Base-by-base conservation (phyloP, 2,329 filamentous ascomycete genomes). In the Nemania serpens region DNA sequence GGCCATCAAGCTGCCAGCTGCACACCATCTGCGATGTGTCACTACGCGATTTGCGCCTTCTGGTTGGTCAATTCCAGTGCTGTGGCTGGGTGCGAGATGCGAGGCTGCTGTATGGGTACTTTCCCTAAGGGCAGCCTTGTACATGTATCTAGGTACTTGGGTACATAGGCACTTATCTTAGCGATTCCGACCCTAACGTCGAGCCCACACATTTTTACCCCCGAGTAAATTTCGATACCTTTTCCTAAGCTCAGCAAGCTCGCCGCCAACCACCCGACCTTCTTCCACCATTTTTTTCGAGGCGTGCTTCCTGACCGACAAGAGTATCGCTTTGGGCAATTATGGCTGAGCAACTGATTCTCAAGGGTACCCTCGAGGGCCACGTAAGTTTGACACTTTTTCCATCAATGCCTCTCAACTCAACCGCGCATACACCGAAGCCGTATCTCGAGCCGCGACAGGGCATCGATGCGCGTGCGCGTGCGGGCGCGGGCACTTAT, bases 321-420 rank as follows among this genome's bases (percentile, higher is more conserved):
- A 62, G 66, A 70, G 66, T 66, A 68, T 74, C 75, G 78, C 76
- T 73, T 76, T 75, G 59, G 77, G 81, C 75, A 75, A 64, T 39
- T 47, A 95, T 95, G 91, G 89, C 90, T 86, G 91, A 95, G 87
- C 90, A 94, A 87, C 86, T 95, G 81, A 92, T 96, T 85, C 90
- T 95, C 83, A 93, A 94, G 86, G 92, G 92, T 81, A 95, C 91
- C 86, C 91, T 96, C 81, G 91, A 95, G 90, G 94, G 94, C 89
- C 94, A 98, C 89, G 84, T 87, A 85, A 79, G 84, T 87, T 73
- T 62, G 18, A 2, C 36, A 17, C 47, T 29, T 18, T 3, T 42
- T 17, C 15, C 20, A 13, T 17, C 22, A 3, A 47, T 47, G 13
- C 20, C 6, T 29, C 43, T 15, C n/a, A 22, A 3, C 29, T 22